These are phyloP conservation scores for Eucalyptus grandis DNA, from an alignment of 345 rosid genomes.

Conservation along the genomic window DNA sequence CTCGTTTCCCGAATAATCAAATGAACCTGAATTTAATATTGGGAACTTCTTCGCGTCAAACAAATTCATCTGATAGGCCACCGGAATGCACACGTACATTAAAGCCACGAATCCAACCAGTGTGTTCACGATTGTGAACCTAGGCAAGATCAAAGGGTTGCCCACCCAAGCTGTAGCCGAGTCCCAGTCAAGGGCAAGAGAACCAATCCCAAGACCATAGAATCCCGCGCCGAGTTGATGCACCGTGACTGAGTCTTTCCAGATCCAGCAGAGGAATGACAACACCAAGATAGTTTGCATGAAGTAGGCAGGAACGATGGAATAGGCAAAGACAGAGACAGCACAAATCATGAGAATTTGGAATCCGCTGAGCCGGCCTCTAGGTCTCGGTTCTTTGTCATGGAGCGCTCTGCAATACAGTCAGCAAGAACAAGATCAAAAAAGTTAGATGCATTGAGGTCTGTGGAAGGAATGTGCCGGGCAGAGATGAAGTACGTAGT, in stretches of 20 bases:
- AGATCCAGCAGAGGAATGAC: constrained; percentile 20
- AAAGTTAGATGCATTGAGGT: background rate
- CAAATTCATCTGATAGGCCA: background rate
- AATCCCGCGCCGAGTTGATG: constrained; percentile 29
- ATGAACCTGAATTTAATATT: background rate
- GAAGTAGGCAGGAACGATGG: constrained; percentile 15
- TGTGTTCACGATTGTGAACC: constrained; percentile 8
- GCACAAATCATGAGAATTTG: constrained; percentile 26
- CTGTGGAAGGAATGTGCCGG: background rate
- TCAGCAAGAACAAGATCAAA: background rate
- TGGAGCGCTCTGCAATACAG: constrained; percentile 15
- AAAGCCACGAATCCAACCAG: background rate
- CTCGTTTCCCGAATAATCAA: background rate
- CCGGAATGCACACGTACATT: background rate
- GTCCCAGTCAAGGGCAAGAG: constrained; percentile 38
- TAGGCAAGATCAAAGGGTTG: constrained; percentile 23
- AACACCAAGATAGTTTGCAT: constrained; percentile 9
- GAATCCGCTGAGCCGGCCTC: constrained; percentile 16
- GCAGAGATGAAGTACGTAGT: background rate
- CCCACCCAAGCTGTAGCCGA: constrained; percentile 18
- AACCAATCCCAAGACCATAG: constrained; percentile 31
- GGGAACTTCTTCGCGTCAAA: background rate
- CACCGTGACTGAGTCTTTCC: constrained; percentile 2
- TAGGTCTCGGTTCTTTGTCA: constrained; percentile 17
- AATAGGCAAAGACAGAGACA: constrained; percentile 18